Evolutionary conservation across 2,329 filamentous ascomycete species (phyloP).

Genomic region (Diaporthe capsici): DNA sequence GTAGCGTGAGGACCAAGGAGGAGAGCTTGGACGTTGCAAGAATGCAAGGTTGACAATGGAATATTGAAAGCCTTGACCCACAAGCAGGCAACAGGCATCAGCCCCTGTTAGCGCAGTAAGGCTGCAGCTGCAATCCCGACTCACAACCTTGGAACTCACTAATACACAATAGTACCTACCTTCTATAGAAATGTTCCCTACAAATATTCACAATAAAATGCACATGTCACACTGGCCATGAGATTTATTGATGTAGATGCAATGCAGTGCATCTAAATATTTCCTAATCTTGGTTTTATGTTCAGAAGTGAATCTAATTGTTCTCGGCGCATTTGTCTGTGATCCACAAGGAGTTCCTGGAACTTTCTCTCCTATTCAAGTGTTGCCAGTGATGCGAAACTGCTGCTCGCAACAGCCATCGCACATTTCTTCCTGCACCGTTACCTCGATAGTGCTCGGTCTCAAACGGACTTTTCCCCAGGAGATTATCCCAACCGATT

Average conservation of each 20-base stretch:
- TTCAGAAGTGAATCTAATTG: background rate
- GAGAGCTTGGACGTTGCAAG: background rate
- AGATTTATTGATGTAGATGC: background rate
- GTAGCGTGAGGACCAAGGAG: background rate
- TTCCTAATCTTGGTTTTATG: background rate
- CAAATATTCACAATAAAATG: no score
- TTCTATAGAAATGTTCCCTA: no score
- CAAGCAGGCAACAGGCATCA: slow-evolving; percentile 2
- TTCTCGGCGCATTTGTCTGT: background rate
- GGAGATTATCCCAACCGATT: background rate
- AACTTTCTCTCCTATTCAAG: background rate
- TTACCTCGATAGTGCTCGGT: background rate
- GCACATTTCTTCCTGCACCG: background rate
- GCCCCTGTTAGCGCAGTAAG: slow-evolving; percentile 24
- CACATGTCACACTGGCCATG: background rate
- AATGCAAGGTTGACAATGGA: slow-evolving; percentile 5
- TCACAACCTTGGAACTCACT: background rate
- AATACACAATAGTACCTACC: background rate
- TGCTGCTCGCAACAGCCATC: background rate
- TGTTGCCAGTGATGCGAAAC: background rate
- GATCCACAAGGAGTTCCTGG: background rate
- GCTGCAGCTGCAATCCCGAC: slow-evolving; percentile 18
- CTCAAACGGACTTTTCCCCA: background rate
- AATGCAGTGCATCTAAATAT: background rate
- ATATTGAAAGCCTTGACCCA: slow-evolving; percentile 20